Evolutionary conservation across 306 rosid species (phyloP).

Genomic region (Aeschynomene evenia): DNA sequence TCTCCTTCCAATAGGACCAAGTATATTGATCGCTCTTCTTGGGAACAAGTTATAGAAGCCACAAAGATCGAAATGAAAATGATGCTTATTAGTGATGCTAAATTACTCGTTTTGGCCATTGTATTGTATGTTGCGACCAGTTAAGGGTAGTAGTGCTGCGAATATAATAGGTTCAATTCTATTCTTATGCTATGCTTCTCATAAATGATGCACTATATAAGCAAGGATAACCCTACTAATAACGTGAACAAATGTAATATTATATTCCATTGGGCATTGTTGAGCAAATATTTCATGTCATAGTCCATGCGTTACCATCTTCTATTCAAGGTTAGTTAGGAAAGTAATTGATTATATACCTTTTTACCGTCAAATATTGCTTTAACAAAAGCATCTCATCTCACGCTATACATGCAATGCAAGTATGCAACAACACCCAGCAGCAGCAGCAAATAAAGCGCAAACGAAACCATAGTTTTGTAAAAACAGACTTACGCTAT

Average conservation of each 20-base stretch:
- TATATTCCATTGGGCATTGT: not conserved
- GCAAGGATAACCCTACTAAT: not conserved
- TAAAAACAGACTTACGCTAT: not conserved
- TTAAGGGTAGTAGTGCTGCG: too few relatives aligned
- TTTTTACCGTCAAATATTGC: not conserved
- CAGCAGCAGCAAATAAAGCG: not conserved
- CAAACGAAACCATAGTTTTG: not conserved
- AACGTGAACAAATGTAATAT: slow-evolving; percentile 31
- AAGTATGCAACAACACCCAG: too few relatives aligned
- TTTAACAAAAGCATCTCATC: slow-evolving; percentile 10
- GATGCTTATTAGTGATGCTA: not conserved
- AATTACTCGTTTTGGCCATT: slow-evolving; percentile 29
- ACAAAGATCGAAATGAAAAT: slow-evolving; percentile 23
- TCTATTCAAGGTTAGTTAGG: not conserved
- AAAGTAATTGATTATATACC: not conserved
- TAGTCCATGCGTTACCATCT: slow-evolving; percentile 19
- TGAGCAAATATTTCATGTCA: not conserved
- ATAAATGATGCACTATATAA: slow-evolving; percentile 6
- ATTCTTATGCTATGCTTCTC: too few relatives aligned
- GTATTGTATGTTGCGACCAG: too few relatives aligned
- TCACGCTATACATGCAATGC: slow-evolving; percentile 25
- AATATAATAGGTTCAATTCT: too few relatives aligned
- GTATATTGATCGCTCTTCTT: slow-evolving; percentile 58
- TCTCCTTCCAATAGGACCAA: slow-evolving; percentile 69
- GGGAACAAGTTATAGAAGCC: slow-evolving; percentile 30